Percentiles rank a stretch among this genome's conserved stretches.
Evolutionary conservation across 225 moss, liverwort and hornwort species (phyloP).

Genomic region (Takakia lepidozioides): DNA sequence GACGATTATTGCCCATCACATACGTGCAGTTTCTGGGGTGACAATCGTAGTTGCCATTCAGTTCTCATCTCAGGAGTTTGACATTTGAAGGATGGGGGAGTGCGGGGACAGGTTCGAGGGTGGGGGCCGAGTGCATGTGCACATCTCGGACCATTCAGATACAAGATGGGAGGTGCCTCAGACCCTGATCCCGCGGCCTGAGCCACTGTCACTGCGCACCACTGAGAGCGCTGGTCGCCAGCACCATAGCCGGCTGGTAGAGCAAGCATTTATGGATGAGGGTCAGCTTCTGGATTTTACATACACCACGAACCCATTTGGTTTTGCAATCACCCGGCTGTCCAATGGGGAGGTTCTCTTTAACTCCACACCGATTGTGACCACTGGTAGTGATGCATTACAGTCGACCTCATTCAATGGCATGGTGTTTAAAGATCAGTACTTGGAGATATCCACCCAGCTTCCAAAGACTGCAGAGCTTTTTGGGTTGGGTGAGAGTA

Average conservation of each 20-base stretch:
- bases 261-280: no score
- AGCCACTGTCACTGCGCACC: slow-evolving; percentile 1
- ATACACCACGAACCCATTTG: slow-evolving; percentile 71
- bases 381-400: slow-evolving; percentile 6
- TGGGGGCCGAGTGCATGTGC: slow-evolving; percentile 36
- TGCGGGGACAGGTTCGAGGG: slow-evolving; percentile 17
- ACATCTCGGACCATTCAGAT: slow-evolving; percentile 31
- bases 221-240: no score
- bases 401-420: slow-evolving; percentile 8
- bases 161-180: slow-evolving; percentile 47
- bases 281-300: slow-evolving; percentile 29
- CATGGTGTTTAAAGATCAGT: slow-evolving; percentile 80
- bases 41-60: no score
- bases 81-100: no score
- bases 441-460: slow-evolving; percentile 60
- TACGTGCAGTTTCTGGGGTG: no score
- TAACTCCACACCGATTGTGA: slow-evolving; percentile 64
- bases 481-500: slow-evolving; percentile 74
- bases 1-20: no score
- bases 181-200: slow-evolving; percentile 30
- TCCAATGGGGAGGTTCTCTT: slow-evolving; percentile 79
- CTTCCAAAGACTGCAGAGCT: slow-evolving; percentile 47
- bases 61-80: no score
- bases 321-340: slow-evolving; percentile 65
- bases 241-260: no score